Conservation (phyloP, 1,284 basidiomycete genomes). For the Thecaphora frezii region DNA sequence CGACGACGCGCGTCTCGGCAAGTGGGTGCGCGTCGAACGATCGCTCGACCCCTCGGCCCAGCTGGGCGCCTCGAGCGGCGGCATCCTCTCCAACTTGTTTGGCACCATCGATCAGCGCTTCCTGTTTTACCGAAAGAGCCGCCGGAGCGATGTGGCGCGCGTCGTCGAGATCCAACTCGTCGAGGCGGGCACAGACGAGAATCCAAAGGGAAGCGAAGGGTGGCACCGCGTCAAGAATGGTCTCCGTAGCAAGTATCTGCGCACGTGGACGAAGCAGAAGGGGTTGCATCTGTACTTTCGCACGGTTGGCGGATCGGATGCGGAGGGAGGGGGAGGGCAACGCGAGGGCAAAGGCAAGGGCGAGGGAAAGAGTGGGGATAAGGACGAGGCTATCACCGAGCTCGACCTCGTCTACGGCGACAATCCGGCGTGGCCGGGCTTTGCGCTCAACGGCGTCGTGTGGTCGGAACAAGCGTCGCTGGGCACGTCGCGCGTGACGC, state of each 20-base stretch:
- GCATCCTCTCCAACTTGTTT: slow-evolving; percentile 21
- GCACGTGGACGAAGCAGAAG: slow-evolving; percentile 18
- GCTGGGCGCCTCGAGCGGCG: slow-evolving; percentile 13
- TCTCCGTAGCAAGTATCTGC: slow-evolving; percentile 24
- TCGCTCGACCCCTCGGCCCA: slow-evolving; percentile 70
- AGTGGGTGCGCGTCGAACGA: slow-evolving; percentile 80
- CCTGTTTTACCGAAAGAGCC: slow-evolving; percentile 47
- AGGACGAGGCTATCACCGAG: slow-evolving; percentile 39
- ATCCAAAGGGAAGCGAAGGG: slow-evolving; percentile 19
- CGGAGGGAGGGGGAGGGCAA: slow-evolving; percentile 4
- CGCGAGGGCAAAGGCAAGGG: no score
- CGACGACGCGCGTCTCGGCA: slow-evolving; percentile 75
- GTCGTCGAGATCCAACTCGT: slow-evolving; percentile 44
- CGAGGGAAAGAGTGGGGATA: neutral
- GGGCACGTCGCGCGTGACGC: slow-evolving; percentile 14
- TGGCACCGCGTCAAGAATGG: slow-evolving; percentile 42
- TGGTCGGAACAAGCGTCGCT: slow-evolving; percentile 14
- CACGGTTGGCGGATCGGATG: slow-evolving; percentile 10
- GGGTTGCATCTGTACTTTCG: slow-evolving; percentile 40
- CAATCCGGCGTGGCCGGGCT: slow-evolving; percentile 50
- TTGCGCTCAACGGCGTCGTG: slow-evolving; percentile 27
- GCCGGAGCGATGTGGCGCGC: slow-evolving; percentile 22
- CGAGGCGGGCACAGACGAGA: slow-evolving; percentile 16
- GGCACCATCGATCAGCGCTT: slow-evolving; percentile 36
- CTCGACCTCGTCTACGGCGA: slow-evolving; percentile 49